phyloP scores from a whole-genome alignment of 2,329 filamentous ascomycete genomes.

The Bipolaris zeicola region DNA sequence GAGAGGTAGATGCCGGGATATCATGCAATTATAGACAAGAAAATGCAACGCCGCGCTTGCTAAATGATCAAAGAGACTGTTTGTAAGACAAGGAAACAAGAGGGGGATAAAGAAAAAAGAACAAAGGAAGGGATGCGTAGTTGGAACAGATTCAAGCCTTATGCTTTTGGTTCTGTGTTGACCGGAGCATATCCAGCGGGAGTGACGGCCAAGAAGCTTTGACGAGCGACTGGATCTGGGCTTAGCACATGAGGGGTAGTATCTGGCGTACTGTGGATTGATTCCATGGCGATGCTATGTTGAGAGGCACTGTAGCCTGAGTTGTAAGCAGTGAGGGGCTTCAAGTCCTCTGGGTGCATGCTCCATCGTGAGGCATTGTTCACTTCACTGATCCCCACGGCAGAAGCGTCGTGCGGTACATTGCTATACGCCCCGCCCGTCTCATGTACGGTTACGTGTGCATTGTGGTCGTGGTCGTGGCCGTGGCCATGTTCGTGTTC shows the following conservation, averaged over 20 bases:
- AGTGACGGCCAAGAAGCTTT: slow-evolving; percentile 3
- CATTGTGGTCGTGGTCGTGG: slow-evolving; percentile 18
- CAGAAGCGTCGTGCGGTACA: not conserved
- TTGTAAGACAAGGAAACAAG: not conserved
- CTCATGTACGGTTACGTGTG: slow-evolving; percentile 20
- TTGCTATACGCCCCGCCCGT: slow-evolving; percentile 1
- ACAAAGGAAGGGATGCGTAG: not conserved
- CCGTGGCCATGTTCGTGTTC: slow-evolving; percentile 35
- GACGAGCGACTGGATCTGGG: slow-evolving; percentile 12
- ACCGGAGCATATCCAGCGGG: slow-evolving; percentile 21
- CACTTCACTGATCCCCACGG: not conserved
- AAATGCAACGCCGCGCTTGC: slow-evolving; percentile 5
- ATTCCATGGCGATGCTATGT: slow-evolving; percentile 23
- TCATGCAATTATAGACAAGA: not conserved
- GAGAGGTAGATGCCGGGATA: not conserved
- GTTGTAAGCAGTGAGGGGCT: slow-evolving; percentile 10
- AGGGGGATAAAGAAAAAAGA: not conserved
- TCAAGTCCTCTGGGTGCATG: slow-evolving; percentile 9
- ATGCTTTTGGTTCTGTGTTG: slow-evolving; percentile 20
- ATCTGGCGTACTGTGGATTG: slow-evolving; percentile 26
- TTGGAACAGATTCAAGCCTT: slow-evolving; percentile 13
- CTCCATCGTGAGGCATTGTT: slow-evolving; percentile 13
- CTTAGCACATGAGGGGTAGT: not conserved
- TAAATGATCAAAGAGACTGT: not conserved
- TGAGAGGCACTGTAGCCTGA: slow-evolving; percentile 25